Percentiles rank a stretch among this genome's conserved stretches.
Evolutionary conservation across 129 eudicot species (phyloP).

Genomic region (Escallonia herrerae): DNA sequence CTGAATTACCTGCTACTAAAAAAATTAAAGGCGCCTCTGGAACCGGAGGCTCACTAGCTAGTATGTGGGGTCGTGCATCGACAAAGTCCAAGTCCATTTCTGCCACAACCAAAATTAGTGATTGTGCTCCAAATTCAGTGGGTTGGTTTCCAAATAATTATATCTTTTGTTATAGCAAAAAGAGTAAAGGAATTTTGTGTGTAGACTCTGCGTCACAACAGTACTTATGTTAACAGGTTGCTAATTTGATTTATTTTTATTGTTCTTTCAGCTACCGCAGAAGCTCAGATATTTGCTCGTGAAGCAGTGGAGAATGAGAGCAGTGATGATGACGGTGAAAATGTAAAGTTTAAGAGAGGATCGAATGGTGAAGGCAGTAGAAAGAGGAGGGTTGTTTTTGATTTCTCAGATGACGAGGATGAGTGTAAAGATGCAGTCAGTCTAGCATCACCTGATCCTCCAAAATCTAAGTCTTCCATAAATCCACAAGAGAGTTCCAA

Average conservation of each 20-base stretch:
- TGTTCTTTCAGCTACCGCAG: slow-evolving; percentile 35
- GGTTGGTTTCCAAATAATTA: slow-evolving; percentile 39
- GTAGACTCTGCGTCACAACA: not conserved
- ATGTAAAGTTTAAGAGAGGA: slow-evolving; percentile 60
- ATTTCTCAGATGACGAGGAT: slow-evolving; percentile 80
- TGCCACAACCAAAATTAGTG: slow-evolving; percentile 29
- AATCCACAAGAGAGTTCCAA: slow-evolving; percentile 27
- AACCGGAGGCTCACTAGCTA: slow-evolving; percentile 65
- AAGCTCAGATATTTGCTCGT: slow-evolving; percentile 63
- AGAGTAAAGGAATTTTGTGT: not conserved
- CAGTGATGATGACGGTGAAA: slow-evolving; percentile 55
- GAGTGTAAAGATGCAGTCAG: slow-evolving; percentile 56
- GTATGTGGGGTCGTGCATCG: slow-evolving; percentile 93
- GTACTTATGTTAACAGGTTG: not conserved
- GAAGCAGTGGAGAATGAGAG: slow-evolving; percentile 46
- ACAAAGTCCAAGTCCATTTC: slow-evolving; percentile 48
- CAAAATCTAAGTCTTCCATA: slow-evolving; percentile 29
- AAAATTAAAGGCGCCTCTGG: slow-evolving; percentile 58
- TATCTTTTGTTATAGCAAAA: not conserved
- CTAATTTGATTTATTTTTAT: slow-evolving; percentile 1
- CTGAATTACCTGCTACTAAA: slow-evolving; percentile 37
- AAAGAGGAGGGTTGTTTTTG: slow-evolving; percentile 73
- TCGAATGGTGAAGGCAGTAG: slow-evolving; percentile 68
- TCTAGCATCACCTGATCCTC: slow-evolving; percentile 81
- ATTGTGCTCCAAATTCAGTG: slow-evolving; percentile 25